phyloP scores from a whole-genome alignment of 139 green algal genomes.

The Pleodorina starrii region DNA sequence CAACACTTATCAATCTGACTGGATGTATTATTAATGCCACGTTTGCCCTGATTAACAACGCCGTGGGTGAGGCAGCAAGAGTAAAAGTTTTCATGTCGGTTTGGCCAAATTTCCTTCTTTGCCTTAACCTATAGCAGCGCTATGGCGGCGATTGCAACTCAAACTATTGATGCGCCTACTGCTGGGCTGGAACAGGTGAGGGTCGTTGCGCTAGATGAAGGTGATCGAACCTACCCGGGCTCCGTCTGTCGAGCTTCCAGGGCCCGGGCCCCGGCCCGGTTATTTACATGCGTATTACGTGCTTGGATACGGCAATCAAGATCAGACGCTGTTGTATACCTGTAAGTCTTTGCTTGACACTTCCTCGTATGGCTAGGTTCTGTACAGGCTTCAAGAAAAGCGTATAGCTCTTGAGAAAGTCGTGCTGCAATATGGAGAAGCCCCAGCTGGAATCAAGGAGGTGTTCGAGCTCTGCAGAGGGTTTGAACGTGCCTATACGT shows the following conservation, averaged over 20 bases:
- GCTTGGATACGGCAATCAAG: too few relatives aligned
- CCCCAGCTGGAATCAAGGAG: slow-evolving; percentile 79
- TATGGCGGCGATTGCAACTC: slow-evolving; percentile 15
- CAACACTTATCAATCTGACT: too few relatives aligned
- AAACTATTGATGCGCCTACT: slow-evolving; percentile 28
- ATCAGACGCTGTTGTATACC: too few relatives aligned
- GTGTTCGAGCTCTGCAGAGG: slow-evolving; percentile 90
- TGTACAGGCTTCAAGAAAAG: slow-evolving; percentile 75
- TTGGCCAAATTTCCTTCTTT: too few relatives aligned
- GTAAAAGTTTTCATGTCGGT: too few relatives aligned
- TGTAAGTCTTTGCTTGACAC: too few relatives aligned
- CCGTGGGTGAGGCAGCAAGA: too few relatives aligned
- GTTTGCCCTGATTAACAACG: too few relatives aligned
- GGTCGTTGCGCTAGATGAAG: neutral
- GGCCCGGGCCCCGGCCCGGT: too few relatives aligned
- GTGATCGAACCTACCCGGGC: slow-evolving; percentile 9
- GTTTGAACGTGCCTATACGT: slow-evolving; percentile 89
- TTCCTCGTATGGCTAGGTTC: too few relatives aligned
- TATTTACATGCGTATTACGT: too few relatives aligned
- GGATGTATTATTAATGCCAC: too few relatives aligned
- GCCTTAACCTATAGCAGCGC: neutral
- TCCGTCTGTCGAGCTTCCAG: slow-evolving; percentile 16
- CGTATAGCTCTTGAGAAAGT: slow-evolving; percentile 83
- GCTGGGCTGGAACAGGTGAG: slow-evolving; percentile 18
- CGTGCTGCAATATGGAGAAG: slow-evolving; percentile 79